Base-by-base conservation (phyloP, 176 grass and related monocot species). In the Ensete glaucum region DNA sequence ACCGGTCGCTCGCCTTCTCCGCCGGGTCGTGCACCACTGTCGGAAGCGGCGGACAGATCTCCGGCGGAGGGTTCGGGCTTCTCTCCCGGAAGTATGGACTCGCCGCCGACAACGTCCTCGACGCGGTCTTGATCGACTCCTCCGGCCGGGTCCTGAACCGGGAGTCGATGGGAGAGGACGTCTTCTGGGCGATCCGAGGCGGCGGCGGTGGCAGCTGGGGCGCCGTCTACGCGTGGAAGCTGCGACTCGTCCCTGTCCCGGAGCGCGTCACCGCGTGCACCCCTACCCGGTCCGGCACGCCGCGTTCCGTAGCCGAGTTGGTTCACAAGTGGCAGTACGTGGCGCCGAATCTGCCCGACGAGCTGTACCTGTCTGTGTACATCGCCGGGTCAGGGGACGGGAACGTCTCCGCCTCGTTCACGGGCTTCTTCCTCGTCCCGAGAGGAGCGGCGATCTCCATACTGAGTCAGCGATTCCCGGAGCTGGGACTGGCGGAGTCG, bases 131-230 rank as follows among this genome's bases (percentile, higher is more conserved):
- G 0, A 27, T 96, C 34, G 79, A 69, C 1, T 15, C 92, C 0
- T 11, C 60, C 1, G 89, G 85, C 0, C 11, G 13, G 0, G 8
- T 29, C 9, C 49, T 81, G 16, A 68, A 84, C 57, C 75, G 87
- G 2, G 56, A 1, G 0, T 49, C 81, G 1, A 90, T 96, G 89
- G 79, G 76, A 12, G 79, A 71, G 13, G 87, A 96, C 65, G 74
- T 88, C 27, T 96, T 96, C 26, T 96, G 89, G 93, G 93, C 89
- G 0, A 80, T 92, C 52, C 71, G 89, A 0, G 89, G 89, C 3
- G 93, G 93, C 29, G 93, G 89, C 0, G 93, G 93, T 0, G 93
- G 93, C 16, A 90, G 89, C 81, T 96, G 82, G 85, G 89, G 87
- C 0, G 87, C 84, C 24, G 81, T 92, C 54, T 92, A 90, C n/a